These are phyloP conservation scores for Penicillium sp. DNA, from an alignment of 2,329 filamentous ascomycete species.

Conservation along the genomic window DNA sequence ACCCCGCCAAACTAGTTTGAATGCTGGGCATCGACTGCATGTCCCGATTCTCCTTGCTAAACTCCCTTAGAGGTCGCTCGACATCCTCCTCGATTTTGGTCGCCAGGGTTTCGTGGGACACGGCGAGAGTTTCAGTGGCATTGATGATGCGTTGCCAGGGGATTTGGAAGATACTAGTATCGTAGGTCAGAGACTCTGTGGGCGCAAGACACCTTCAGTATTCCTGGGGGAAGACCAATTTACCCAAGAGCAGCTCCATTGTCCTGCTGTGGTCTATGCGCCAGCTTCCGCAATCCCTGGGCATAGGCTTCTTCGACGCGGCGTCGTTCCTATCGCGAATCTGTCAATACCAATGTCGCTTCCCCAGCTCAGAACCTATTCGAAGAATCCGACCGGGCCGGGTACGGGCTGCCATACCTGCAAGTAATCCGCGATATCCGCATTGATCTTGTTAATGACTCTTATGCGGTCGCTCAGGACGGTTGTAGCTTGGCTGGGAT, in stretches of 20 bases:
- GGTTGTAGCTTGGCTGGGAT: constrained; percentile 75
- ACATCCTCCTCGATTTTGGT: constrained; percentile 83
- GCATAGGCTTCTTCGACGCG: constrained; percentile 89
- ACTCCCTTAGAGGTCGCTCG: constrained; percentile 75
- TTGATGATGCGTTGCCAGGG: constrained; percentile 86
- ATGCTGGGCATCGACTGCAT: constrained; percentile 77
- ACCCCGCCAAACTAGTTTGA: constrained; percentile 70
- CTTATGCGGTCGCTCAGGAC: constrained; percentile 83
- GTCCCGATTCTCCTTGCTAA: constrained; percentile 66
- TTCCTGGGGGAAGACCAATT: constrained; percentile 29
- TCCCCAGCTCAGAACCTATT: constrained; percentile 4
- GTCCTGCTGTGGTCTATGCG: constrained; percentile 69
- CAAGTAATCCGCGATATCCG: constrained; percentile 93
- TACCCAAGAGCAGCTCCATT: constrained; percentile 82
- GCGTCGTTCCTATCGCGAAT: constrained; percentile 70
- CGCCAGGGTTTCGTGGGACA: constrained; percentile 76
- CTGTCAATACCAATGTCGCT: constrained; percentile 12
- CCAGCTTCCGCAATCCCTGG: constrained; percentile 73
- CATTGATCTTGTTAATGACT: constrained; percentile 79
- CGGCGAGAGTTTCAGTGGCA: constrained; percentile 74
- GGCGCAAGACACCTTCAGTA: not conserved
- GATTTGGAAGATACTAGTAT: constrained; percentile 72
- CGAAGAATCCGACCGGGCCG: constrained; percentile 11
- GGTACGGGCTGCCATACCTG: constrained; percentile 59
- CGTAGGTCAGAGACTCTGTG: constrained; percentile 16